Evolutionary conservation across 768 basidiomycete species (phyloP), one percentile per base, ranked within the genome.

Genomic region (Tricholoma terreum): DNA sequence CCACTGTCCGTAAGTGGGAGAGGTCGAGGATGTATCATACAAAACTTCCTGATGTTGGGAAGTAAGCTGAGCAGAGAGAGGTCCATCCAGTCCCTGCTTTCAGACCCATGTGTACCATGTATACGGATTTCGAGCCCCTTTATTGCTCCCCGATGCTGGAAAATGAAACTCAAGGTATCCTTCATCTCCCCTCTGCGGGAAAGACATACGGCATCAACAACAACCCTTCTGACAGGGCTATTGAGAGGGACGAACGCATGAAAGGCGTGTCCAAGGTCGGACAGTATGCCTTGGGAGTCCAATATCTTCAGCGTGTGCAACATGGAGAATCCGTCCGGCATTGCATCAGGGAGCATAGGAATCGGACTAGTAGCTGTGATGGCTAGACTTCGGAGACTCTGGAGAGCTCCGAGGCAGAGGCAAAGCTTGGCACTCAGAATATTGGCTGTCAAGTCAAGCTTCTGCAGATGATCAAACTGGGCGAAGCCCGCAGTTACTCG

Each of bases 21-120:
- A 30, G 57, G 57, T 7, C 46, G n/a, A 14, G 57, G 57, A 21
- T 58, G 57, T 27, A n/a, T 49, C 11, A 56, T 43, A 27, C 17
- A 17, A 12, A 56, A 51, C 12, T 43, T 33, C 38, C 33, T 51
- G 4, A 56, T 17, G 9, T 50, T 6, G 36, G 42, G 42, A 43
- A 54, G 24, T 8, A 5, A 14, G 12, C n/a, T 4, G 6, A 58
- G 52, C 2, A 17, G 52, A 34, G 51, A 40, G n/a, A 58, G 9
- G 31, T 58, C 57, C 8, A 48, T n/a, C 57, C 57, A 58, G 12
- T 53, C 21, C 36, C 22, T 24, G 8, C 43, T 46, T 38, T 48
- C 57, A 5, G 35, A 54, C 12, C 21, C 24, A 48, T 54, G 17
- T 3, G 42, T n/a, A 42, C 38, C 30, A 4, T 42, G 9, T 8